Evolutionary conservation across 1,139 yeast species (phyloP).

Genomic region (Candida frijolesensis): DNA sequence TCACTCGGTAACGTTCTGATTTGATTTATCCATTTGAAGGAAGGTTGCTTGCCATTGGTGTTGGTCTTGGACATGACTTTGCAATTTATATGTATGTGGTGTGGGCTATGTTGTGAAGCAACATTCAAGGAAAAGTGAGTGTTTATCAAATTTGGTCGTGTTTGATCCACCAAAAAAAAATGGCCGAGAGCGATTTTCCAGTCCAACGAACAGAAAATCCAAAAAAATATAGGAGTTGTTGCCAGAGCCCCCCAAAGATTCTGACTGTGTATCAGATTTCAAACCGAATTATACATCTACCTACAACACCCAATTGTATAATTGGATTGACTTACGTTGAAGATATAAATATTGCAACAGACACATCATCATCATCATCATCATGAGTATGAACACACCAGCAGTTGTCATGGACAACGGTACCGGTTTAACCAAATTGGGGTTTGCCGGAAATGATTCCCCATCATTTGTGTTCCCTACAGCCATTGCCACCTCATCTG

Average conservation of each 20-base stretch:
- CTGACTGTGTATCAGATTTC: neutral
- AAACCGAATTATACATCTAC: neutral
- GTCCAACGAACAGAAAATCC: neutral
- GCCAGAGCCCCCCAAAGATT: neutral
- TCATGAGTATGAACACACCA: conserved; percentile 72
- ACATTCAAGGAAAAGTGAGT: neutral
- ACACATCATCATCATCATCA: neutral
- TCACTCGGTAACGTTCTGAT: conserved; percentile 44
- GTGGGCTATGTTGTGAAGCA: neutral
- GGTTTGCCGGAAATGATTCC: conserved; percentile 97
- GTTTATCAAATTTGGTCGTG: neutral
- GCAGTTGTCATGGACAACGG: conserved; percentile 99
- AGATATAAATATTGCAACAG: neutral
- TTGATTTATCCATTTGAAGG: conserved; percentile 32
- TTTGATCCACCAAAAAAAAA: neutral
- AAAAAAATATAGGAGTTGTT: neutral
- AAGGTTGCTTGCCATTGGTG: neutral
- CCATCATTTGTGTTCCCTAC: conserved; percentile 98
- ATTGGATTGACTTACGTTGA: neutral
- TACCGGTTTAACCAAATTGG: conserved; percentile 95
- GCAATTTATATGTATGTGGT: neutral
- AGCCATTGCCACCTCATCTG: conserved; percentile 82
- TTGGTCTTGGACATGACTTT: neutral
- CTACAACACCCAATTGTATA: neutral
- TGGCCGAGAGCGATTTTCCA: conserved; percentile 1